These are phyloP conservation scores for Citrus hindsii DNA, from an alignment of 345 rosid species.

Conservation along the genomic window DNA sequence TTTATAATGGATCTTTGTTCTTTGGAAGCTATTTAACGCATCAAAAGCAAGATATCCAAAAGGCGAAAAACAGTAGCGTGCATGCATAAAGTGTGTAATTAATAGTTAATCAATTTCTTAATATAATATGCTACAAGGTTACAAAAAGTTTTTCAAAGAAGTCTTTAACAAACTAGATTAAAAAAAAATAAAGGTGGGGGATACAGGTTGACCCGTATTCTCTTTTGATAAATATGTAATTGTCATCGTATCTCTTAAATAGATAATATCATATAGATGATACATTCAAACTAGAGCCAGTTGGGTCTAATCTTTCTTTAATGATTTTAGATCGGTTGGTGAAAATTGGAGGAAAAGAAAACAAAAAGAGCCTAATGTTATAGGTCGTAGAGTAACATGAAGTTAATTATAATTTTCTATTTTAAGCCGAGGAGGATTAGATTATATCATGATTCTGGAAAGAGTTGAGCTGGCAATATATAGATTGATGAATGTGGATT, in stretches of 20 bases:
- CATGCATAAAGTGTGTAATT: neutral
- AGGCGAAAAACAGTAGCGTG: neutral
- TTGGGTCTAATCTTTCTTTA: constrained; percentile 26
- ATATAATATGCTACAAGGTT: neutral
- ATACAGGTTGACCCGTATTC: constrained; percentile 5
- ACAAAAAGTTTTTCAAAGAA: neutral
- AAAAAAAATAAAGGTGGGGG: constrained; percentile 7
- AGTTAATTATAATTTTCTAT: neutral
- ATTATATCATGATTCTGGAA: neutral
- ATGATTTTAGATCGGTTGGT: constrained; percentile 5
- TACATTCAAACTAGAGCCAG: constrained; percentile 32
- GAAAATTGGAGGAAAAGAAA: neutral
- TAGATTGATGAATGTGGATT: neutral
- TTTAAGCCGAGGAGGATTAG: neutral
- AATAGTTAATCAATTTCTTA: neutral
- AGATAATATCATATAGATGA: constrained; percentile 16
- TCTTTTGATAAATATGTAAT: neutral
- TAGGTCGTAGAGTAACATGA: constrained; percentile 9
- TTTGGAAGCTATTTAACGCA: neutral
- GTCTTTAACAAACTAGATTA: neutral
- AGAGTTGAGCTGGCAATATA: constrained; percentile 6
- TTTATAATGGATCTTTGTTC: no score
- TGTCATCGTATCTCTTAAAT: constrained; percentile 24
- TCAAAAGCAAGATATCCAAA: neutral
- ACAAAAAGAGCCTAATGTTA: neutral